These are phyloP conservation scores for Aspergillus persii DNA, from an alignment of 2,329 filamentous ascomycete genomes.

Conservation along the genomic window DNA sequence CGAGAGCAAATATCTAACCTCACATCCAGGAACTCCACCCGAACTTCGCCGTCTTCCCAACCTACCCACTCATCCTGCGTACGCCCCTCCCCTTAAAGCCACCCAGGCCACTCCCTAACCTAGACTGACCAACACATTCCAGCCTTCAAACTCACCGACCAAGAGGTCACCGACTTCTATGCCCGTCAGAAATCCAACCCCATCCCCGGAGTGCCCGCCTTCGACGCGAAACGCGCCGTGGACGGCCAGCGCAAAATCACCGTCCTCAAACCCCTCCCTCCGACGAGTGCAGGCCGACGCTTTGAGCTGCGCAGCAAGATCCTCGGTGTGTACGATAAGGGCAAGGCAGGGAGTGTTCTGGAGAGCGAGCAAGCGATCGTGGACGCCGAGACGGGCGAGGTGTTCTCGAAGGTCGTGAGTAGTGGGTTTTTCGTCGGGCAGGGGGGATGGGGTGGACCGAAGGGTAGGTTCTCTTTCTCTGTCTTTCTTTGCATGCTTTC, in stretches of 20 bases:
- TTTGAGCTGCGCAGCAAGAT: constrained; percentile 77
- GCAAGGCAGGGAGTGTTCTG: constrained; percentile 74
- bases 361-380: constrained; percentile 76
- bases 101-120: constrained; percentile 1
- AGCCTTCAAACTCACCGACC: constrained; percentile 71
- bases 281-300: constrained; percentile 64
- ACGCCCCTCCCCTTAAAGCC: constrained; percentile 37
- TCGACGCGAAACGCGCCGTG: constrained; percentile 70
- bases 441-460: constrained; percentile 79
- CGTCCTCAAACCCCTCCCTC: constrained; percentile 71
- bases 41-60: constrained; percentile 81
- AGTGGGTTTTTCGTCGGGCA: constrained; percentile 78
- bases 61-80: constrained; percentile 80
- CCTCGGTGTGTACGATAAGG: constrained; percentile 84
- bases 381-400: constrained; percentile 64
- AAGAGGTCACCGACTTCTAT: constrained; percentile 83
- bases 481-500: neutral
- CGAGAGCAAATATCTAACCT: neutral
- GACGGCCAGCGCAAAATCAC: constrained; percentile 79
- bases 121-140: constrained; percentile 23
- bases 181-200: constrained; percentile 61
- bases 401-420: constrained; percentile 67
- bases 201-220: constrained; percentile 72
- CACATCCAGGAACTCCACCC: constrained; percentile 72
- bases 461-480: constrained; percentile 55